Percentiles rank a stretch among this genome's conserved stretches.
Conservation (phyloP, 2,329 filamentous ascomycete species). For the Paraphoma sp. region DNA sequence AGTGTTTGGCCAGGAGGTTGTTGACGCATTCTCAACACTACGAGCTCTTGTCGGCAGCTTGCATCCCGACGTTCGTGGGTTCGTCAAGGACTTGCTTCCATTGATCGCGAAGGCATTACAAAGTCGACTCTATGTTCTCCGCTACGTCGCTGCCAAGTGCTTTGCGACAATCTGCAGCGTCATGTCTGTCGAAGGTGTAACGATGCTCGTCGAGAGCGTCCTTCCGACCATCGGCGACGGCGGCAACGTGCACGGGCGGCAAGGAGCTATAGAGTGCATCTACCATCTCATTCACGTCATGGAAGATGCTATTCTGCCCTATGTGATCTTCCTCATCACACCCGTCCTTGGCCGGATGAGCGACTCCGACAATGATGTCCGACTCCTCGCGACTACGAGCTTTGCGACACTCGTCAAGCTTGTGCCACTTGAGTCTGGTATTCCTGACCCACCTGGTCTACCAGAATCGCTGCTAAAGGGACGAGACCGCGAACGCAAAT, state of each 20-base stretch:
- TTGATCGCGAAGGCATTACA: slow-evolving; percentile 87
- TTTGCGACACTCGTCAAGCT: slow-evolving; percentile 97
- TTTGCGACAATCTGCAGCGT: slow-evolving; percentile 97
- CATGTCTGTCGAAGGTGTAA: slow-evolving; percentile 94
- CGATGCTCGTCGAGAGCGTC: slow-evolving; percentile 90
- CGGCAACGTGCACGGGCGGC: slow-evolving; percentile 83
- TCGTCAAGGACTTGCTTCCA: slow-evolving; percentile 83
- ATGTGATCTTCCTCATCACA: slow-evolving; percentile 98
- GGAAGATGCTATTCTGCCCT: slow-evolving; percentile 94
- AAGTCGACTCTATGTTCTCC: slow-evolving; percentile 86
- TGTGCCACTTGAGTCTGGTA: slow-evolving; percentile 94
- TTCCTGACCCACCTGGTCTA: slow-evolving; percentile 92
- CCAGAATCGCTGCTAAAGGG: slow-evolving; percentile 88
- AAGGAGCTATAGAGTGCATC: slow-evolving; percentile 92
- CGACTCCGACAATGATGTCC: slow-evolving; percentile 94
- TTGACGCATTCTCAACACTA: slow-evolving; percentile 92
- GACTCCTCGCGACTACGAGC: slow-evolving; percentile 91
- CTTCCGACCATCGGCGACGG: slow-evolving; percentile 91
- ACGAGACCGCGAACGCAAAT: slow-evolving; percentile 91
- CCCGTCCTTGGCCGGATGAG: slow-evolving; percentile 98
- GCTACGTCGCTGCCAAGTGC: slow-evolving; percentile 97
- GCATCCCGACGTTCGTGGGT: slow-evolving; percentile 74
- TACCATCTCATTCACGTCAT: slow-evolving; percentile 98
- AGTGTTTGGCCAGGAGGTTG: slow-evolving; percentile 85
- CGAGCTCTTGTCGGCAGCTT: slow-evolving; percentile 93